phyloP scores from a whole-genome alignment of 768 basidiomycete species.

The Cubamyces lactineus region DNA sequence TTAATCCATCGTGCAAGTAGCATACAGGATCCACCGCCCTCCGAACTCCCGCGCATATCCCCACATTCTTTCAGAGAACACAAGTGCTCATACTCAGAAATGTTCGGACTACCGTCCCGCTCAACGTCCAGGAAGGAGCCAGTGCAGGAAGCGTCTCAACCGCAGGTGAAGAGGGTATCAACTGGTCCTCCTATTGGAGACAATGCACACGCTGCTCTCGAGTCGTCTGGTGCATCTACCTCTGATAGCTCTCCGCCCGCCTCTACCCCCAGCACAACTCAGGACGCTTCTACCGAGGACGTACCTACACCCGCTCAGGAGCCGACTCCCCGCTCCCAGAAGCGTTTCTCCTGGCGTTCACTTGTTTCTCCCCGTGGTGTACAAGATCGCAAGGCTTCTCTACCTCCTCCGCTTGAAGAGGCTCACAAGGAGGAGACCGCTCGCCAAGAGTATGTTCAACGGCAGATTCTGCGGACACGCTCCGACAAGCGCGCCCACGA shows the following conservation, averaged over 20 bases:
- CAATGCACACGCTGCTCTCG: neutral
- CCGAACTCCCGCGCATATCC: too few species aligned
- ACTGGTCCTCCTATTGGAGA: neutral
- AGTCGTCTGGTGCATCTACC: too few species aligned
- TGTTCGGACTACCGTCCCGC: neutral
- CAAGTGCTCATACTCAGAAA: neutral
- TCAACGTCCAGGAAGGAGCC: neutral
- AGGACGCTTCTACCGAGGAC: neutral
- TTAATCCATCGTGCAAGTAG: too few species aligned
- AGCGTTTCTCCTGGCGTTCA: slow-evolving; percentile 22
- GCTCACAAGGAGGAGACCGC: slow-evolving; percentile 12
- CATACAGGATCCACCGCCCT: too few species aligned
- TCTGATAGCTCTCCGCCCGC: neutral
- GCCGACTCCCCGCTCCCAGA: slow-evolving; percentile 3
- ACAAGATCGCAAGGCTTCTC: slow-evolving; percentile 18
- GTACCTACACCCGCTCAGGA: neutral
- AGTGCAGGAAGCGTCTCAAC: neutral
- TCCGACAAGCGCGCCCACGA: slow-evolving; percentile 65
- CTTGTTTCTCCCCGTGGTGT: slow-evolving; percentile 18
- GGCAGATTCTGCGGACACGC: slow-evolving; percentile 30
- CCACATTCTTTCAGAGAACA: too few species aligned
- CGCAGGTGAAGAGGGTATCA: neutral
- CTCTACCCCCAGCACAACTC: neutral
- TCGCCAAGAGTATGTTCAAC: slow-evolving; percentile 19
- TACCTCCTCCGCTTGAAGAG: slow-evolving; percentile 13